Conservation (phyloP, 192 early-diverging fungal genomes). For the Rhizoclosmatium sp. region DNA sequence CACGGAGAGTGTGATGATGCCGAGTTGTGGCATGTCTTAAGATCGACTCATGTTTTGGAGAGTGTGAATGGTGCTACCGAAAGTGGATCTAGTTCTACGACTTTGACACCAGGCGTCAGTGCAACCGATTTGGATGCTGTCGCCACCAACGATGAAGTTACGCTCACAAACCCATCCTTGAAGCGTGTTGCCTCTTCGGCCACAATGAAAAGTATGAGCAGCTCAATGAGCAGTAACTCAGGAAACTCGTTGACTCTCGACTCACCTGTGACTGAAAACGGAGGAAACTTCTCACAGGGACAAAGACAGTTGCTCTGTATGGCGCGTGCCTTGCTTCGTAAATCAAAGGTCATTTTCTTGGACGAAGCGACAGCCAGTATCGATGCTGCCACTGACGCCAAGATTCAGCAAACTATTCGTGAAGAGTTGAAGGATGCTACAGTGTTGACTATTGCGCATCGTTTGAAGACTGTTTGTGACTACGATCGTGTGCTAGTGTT, state of each 20-base stretch:
- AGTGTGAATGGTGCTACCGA: slow-evolving; percentile 42
- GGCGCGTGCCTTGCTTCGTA: slow-evolving; percentile 53
- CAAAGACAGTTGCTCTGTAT: slow-evolving; percentile 59
- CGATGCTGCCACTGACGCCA: slow-evolving; percentile 38
- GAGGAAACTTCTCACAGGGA: slow-evolving; percentile 43
- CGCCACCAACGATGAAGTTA: neutral
- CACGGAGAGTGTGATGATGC: slow-evolving; percentile 60
- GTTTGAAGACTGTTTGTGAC: slow-evolving; percentile 42
- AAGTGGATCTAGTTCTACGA: neutral
- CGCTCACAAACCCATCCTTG: neutral
- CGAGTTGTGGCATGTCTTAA: slow-evolving; percentile 70
- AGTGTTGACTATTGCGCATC: slow-evolving; percentile 45
- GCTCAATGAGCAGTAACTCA: neutral
- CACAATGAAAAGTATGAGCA: too few species aligned
- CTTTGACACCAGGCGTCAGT: slow-evolving; percentile 9
- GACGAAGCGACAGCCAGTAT: slow-evolving; percentile 51
- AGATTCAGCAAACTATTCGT: slow-evolving; percentile 47
- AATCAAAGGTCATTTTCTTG: slow-evolving; percentile 49
- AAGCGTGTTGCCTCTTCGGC: neutral
- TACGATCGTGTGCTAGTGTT: slow-evolving; percentile 80
- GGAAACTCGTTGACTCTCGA: slow-evolving; percentile 19
- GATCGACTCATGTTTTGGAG: slow-evolving; percentile 56
- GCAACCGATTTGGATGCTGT: neutral
- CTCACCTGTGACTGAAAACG: slow-evolving; percentile 47
- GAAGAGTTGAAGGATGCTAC: slow-evolving; percentile 48